Base-by-base conservation (phyloP, 1,284 basidiomycete species). In the Irpex sp. region DNA sequence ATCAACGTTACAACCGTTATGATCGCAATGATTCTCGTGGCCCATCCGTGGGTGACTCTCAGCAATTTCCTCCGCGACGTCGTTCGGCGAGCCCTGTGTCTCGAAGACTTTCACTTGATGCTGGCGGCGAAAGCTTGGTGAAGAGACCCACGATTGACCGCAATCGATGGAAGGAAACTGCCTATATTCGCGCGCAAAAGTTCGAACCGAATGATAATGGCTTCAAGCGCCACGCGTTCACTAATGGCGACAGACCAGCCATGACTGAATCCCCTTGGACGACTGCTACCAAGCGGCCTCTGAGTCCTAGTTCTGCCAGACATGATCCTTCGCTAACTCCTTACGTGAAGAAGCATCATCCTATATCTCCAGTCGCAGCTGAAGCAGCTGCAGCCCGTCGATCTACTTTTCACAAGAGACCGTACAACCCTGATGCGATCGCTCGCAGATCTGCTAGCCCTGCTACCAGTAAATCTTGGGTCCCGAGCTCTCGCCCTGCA, bases 211-310 rank as follows among this genome's bases (percentile, higher is more conserved):
- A 10, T 28, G 23, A 28, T 14, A 54, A 54, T 28, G 28, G 12
- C 14, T 51, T 45, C 45, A 45, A 53, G 33, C 47, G 55, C 18
- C 58, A 45, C 39, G 4, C 42, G 35, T 59, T 8, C 35, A 55
- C 28, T 47, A 28, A 28, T 48, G 52, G 55, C 18, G 53, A 58
- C 42, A n/a, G 21, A 6, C n/a, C 56, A 35, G 16, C 58, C n/a
- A 37, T 36, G 23, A 23, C 9, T 42, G 56, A 21, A 9, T 57
- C 56, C 16, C 8, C 36, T 35, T 61, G 61, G 56, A 37, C 51
- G 19, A 57, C 47, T 14, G 51, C 45, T 8, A 18, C n/a, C 35
- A 63, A 63, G 52, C 59, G 62, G 36, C 62, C 56, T n/a, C 33
- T 61, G 16, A 63, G 62, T 39, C 62, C 62, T 33, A 47, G 5